Evolutionary conservation across 179 eudicot species (phyloP).

Genomic region (Beta lomatogona): DNA sequence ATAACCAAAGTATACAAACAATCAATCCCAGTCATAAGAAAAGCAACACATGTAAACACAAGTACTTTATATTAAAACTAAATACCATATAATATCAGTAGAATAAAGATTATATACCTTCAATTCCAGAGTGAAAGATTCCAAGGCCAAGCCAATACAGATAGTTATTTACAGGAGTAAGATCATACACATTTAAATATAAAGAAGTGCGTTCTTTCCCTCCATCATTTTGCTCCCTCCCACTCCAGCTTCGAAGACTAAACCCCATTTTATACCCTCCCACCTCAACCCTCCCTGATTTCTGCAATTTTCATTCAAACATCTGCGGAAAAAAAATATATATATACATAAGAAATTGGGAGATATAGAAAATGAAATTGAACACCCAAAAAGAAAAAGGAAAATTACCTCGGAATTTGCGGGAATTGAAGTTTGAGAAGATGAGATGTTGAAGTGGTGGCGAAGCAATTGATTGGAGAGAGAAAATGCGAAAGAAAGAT

Average conservation of each 20-base stretch:
- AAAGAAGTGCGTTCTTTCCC: slow-evolving; percentile 45
- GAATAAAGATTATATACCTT: slow-evolving; percentile 46
- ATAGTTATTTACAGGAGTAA: slow-evolving; percentile 72
- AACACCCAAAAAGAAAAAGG: background rate
- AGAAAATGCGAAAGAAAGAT: background rate
- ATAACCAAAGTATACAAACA: background rate
- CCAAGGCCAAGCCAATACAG: slow-evolving; percentile 85
- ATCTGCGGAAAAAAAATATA: slow-evolving; percentile 15
- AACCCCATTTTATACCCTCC: slow-evolving; percentile 51
- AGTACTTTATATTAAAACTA: background rate
- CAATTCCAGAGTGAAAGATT: slow-evolving; percentile 79
- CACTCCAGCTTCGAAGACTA: slow-evolving; percentile 50
- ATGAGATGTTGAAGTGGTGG: background rate
- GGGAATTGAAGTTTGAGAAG: background rate
- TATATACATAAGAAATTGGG: background rate
- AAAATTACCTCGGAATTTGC: background rate
- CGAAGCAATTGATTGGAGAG: background rate
- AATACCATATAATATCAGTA: background rate
- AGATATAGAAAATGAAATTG: no score
- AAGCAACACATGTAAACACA: background rate
- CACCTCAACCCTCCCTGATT: background rate
- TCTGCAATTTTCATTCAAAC: background rate
- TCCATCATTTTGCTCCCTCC: slow-evolving; percentile 38
- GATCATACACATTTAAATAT: slow-evolving; percentile 88
- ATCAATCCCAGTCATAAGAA: background rate